Percentiles rank a stretch among this genome's conserved stretches.
Evolutionary conservation across 495 filamentous ascomycete species (phyloP).

Genomic region (Darksidea phi): DNA sequence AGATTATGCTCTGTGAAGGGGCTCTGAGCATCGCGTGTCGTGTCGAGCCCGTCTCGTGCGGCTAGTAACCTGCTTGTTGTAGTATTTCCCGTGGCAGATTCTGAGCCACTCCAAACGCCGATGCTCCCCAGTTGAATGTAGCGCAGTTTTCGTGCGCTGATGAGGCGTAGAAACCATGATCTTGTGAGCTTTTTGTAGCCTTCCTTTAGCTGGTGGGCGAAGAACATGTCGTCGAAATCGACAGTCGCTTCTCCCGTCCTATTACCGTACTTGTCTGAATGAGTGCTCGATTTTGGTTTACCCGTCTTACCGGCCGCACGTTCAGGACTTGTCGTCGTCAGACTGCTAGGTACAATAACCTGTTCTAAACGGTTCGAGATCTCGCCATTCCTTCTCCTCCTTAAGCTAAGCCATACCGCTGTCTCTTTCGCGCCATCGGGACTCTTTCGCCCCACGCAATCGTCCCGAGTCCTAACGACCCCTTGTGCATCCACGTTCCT

Average conservation of each 20-base stretch:
- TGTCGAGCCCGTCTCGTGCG: background rate
- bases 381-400: background rate
- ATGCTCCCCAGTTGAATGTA: constrained; percentile 6
- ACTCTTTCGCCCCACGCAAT: background rate
- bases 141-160: constrained; percentile 12
- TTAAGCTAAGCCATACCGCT: background rate
- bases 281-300: background rate
- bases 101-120: constrained; percentile 6
- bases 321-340: constrained; percentile 9
- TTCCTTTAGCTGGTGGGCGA: constrained; percentile 4
- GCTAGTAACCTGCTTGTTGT: constrained; percentile 2
- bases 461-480: background rate
- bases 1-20: constrained; percentile 21
- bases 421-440: background rate
- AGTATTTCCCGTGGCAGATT: background rate
- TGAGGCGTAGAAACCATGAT: background rate
- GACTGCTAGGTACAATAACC: constrained; percentile 12
- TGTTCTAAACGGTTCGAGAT: background rate
- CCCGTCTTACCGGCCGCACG: background rate
- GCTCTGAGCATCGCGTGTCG: background rate
- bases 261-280: background rate
- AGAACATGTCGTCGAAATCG: constrained; percentile 23
- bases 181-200: constrained; percentile 12
- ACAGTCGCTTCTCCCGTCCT: constrained; percentile 1
- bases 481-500: constrained; percentile 4